Base-by-base conservation (phyloP, 805 yeast genomes). In the Starmerella riodocensis region DNA sequence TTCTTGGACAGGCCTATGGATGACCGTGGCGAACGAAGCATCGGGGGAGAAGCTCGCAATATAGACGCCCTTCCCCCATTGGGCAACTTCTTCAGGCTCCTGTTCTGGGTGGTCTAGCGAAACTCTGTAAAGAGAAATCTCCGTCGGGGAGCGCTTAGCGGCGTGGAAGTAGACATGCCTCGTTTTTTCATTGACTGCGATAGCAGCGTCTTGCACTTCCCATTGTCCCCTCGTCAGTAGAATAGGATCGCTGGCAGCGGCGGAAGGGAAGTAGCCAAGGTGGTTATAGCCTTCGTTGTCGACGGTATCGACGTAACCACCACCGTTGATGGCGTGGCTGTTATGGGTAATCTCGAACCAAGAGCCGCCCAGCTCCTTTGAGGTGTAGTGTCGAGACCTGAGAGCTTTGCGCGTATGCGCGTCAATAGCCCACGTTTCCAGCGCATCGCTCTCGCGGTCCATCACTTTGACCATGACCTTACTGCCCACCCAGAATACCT, bases 171-270 rank as follows among this genome's bases (percentile, higher is more conserved):
- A 78, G 3, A 74, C 65, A 6, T 49, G 49, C 54, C 78, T 76
- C 11, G 64, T 56, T 28, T 71, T 70, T 29, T 70, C 65, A 44
- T 59, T 64, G 26, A 60, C 59, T 3, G 59, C 51, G 0, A 77
- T 69, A 2, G 77, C 63, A 2, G 79, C 74, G 1, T 83, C 86
- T 45, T 66, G 70, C n/a, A 91, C 93, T 58, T 91, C 98, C 94
- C 94, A 91, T 1, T 69, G 60, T 6, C 98, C 98, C 3, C 59
- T 42, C 1, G 91, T 81, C 34, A 93, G 67, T 18, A 78, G 56
- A 6, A 8, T 23, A 3, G 83, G 83, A 13, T 60, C 58, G 0
- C 73, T 46, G 4, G 77, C 57, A 20, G 68, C 64, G 2, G 84
- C 73, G 4, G 94, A 91, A 2, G 81, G 64, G 55, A 74, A 91